Percentiles rank a stretch among this genome's conserved stretches.
phyloP scores from a whole-genome alignment of 2,329 filamentous ascomycete genomes.

The Pseudogymnoascus verrucosus region DNA sequence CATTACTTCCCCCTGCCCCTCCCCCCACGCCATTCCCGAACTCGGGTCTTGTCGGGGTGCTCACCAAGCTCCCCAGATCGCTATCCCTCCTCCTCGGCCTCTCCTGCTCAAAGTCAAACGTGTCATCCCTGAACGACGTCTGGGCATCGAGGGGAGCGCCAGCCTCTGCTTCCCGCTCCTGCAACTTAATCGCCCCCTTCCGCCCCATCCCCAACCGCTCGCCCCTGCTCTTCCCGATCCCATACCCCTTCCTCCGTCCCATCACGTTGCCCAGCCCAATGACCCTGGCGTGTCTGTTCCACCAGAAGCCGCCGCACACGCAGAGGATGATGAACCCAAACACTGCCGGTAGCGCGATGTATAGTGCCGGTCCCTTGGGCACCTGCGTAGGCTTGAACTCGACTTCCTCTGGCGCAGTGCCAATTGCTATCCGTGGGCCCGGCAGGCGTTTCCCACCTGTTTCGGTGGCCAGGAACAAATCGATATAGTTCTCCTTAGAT shows the following conservation, averaged over 20 bases:
- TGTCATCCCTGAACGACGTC: constrained; percentile 3
- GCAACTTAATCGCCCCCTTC: constrained; percentile 19
- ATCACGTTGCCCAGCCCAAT: constrained; percentile 27
- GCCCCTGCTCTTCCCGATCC: constrained; percentile 21
- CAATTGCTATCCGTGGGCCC: constrained; percentile 5
- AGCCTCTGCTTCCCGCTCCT: constrained; percentile 18
- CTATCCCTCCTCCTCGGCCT: constrained; percentile 14
- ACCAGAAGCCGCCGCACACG: constrained; percentile 19
- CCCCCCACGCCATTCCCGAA: background rate
- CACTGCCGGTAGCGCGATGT: constrained; percentile 24
- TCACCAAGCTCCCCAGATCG: constrained; percentile 21
- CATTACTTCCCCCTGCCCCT: background rate
- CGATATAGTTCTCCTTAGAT: constrained; percentile 3
- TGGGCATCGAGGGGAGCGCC: constrained; percentile 21
- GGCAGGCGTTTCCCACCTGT: background rate
- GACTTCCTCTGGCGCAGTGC: background rate
- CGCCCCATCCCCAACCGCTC: constrained; percentile 22
- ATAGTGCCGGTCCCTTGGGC: constrained; percentile 21
- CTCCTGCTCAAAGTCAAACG: background rate
- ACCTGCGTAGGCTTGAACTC: constrained; percentile 11
- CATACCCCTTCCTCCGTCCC: constrained; percentile 24
- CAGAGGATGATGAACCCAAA: constrained; percentile 22
- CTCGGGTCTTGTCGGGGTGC: constrained; percentile 14
- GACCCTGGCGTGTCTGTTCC: constrained; percentile 21
- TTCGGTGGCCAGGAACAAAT: background rate